A percentile compares a stretch with the other conserved stretches of the same genome.
Conservation (phyloP, 139 green algal species). For the Pleodorina starrii region DNA sequence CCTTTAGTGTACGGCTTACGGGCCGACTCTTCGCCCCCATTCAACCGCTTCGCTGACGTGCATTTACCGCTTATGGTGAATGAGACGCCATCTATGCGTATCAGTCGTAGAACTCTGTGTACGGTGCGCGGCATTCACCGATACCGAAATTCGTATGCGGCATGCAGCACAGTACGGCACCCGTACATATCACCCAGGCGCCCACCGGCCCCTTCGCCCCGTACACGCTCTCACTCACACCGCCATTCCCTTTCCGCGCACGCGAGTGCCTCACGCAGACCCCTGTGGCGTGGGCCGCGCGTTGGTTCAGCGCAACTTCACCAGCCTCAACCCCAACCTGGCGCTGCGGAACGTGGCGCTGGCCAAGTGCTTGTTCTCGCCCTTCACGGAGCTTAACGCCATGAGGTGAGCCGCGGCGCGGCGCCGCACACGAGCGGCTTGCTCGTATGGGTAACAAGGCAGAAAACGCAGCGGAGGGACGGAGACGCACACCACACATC, state of each 20-base stretch:
- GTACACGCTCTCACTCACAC: no score
- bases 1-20: no score
- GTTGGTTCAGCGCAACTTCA: not conserved
- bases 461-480: not conserved
- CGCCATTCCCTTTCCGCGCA: no score
- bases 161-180: not conserved
- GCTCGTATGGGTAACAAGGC: not conserved
- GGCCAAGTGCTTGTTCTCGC: not conserved
- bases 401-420: slow-evolving; percentile 2
- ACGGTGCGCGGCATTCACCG: not conserved
- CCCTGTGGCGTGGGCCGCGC: not conserved
- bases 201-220: no score
- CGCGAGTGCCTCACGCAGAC: not conserved
- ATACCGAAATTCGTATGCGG: not conserved
- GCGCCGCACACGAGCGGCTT: not conserved
- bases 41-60: no score
- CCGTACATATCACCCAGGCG: not conserved
- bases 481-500: not conserved
- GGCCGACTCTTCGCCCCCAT: no score
- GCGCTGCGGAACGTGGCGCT: not conserved
- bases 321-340: slow-evolving; percentile 35
- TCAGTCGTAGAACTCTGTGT: not conserved
- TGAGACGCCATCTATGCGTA: not conserved
- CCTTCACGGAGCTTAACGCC: not conserved
- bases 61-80: not conserved